Evolutionary conservation across 768 basidiomycete genomes (phyloP), one percentile per base, ranked within the genome.

Genomic region (Scleroderma bovista): DNA sequence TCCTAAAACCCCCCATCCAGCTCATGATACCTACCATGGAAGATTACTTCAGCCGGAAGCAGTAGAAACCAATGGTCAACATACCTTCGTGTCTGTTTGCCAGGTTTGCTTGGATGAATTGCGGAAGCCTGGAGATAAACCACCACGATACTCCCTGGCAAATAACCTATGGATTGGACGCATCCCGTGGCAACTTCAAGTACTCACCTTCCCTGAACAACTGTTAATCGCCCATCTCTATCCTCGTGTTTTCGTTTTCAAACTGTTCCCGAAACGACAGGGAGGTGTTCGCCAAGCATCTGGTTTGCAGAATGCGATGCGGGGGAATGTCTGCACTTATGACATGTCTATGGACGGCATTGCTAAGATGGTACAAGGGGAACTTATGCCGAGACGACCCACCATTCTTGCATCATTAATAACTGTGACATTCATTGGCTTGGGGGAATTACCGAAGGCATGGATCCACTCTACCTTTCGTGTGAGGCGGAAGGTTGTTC

Each of bases 161-260:
- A 75, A 74, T 47, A 57, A 62, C 7, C 39, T 75, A 31, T 75
- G 72, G 73, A 61, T 73, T 19, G 73, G 73, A 8, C 17, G 32
- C 17, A 34, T 47, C 2, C 73, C 73, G 0, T 53, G 44, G 33
- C 52, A 65, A 24, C 51, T 73, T 0, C 24, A 57, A 15, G 20
- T 38, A 2, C 51, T 75, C 3, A 71, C 72, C 0, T 45, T 74
- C 17, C 57, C 70, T 0, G 72, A 75, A 52, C 68, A 67, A 45
- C 50, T 73, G 6, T 60, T 75, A 0, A 60, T 75, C 9, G 54
- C 64, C 0, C 59, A 55, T 0, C 29, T 60, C 0, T 74, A 66
- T 51, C 68, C 71, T 36, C 34, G 15, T 36, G 34, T 36, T 6
- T 36, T 15, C 17, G 13, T 36, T 36, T 36, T 36, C 34, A 36